Evolutionary conservation across 352 stramenopile genomes (phyloP).

Genomic region (Pythium angustatum): DNA sequence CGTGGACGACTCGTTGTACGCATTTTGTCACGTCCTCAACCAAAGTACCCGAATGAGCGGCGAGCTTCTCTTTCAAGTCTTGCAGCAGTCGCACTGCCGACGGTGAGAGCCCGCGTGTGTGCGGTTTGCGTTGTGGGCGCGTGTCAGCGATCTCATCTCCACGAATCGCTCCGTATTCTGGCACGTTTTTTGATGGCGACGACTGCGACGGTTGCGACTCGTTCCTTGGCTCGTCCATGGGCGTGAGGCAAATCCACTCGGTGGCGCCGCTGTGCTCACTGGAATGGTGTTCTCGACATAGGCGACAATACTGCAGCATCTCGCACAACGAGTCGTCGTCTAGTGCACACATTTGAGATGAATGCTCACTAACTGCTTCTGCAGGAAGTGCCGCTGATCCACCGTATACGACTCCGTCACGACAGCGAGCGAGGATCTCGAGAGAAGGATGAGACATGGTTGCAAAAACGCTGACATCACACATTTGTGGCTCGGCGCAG

Average conservation of each 20-base stretch:
- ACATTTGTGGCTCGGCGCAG: not conserved
- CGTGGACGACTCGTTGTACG: not conserved
- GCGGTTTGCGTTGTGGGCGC: not conserved
- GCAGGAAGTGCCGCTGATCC: not conserved
- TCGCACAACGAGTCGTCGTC: constrained; percentile 4
- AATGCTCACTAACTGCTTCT: not conserved
- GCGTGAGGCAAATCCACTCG: not conserved
- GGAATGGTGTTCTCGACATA: not conserved
- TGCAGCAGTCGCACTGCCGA: not conserved
- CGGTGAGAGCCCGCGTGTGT: not conserved
- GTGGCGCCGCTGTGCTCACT: not conserved
- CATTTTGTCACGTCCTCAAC: not conserved
- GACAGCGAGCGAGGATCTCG: not conserved
- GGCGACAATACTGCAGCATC: not conserved
- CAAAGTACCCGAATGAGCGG: too few species aligned
- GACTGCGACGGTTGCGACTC: too few species aligned
- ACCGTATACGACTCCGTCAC: not conserved
- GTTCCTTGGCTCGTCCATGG: not conserved
- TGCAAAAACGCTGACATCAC: not conserved
- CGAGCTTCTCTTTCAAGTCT: not conserved
- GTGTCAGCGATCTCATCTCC: too few species aligned
- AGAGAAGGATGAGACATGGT: not conserved
- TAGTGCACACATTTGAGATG: not conserved
- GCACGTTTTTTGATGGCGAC: not conserved
- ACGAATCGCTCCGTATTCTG: too few species aligned